phyloP scores from a whole-genome alignment of 805 yeast species.

The Yamadazyma philogaea region DNA sequence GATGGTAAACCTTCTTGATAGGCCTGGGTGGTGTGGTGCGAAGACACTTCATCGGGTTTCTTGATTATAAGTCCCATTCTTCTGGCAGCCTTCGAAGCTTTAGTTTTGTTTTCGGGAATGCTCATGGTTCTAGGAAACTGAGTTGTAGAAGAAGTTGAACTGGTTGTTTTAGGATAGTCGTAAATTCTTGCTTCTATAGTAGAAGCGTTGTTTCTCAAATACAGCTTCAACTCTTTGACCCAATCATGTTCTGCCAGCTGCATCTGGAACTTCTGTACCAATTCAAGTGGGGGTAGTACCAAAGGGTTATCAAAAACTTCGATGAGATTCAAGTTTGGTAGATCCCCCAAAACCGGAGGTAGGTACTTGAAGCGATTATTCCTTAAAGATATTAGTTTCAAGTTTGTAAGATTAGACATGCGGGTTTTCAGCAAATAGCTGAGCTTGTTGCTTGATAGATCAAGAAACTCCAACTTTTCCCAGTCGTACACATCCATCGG shows the following conservation, averaged over 20 bases:
- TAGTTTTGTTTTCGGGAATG: slow-evolving; percentile 38
- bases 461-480: slow-evolving; percentile 57
- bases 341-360: slow-evolving; percentile 50
- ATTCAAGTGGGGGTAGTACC: slow-evolving; percentile 43
- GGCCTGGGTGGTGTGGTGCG: slow-evolving; percentile 6
- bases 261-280: slow-evolving; percentile 31
- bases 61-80: slow-evolving; percentile 73
- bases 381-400: slow-evolving; percentile 60
- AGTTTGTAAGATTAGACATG: slow-evolving; percentile 37
- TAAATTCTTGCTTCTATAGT: slow-evolving; percentile 28
- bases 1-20: slow-evolving; percentile 6
- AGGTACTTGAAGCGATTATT: slow-evolving; percentile 55
- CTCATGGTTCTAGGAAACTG: slow-evolving; percentile 27
- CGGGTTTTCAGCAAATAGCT: slow-evolving; percentile 44
- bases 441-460: slow-evolving; percentile 57
- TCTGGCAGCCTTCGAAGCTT: slow-evolving; percentile 65
- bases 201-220: slow-evolving; percentile 33
- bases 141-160: slow-evolving; percentile 12
- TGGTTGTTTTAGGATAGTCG: slow-evolving; percentile 12
- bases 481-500: slow-evolving; percentile 43
- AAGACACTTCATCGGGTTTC: slow-evolving; percentile 26
- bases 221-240: slow-evolving; percentile 39
- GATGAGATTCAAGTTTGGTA: slow-evolving; percentile 52
- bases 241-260: slow-evolving; percentile 44
- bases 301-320: slow-evolving; percentile 65